These are phyloP conservation scores for Fragaria vesca DNA, from an alignment of 306 rosid species.

Conservation along the genomic window DNA sequence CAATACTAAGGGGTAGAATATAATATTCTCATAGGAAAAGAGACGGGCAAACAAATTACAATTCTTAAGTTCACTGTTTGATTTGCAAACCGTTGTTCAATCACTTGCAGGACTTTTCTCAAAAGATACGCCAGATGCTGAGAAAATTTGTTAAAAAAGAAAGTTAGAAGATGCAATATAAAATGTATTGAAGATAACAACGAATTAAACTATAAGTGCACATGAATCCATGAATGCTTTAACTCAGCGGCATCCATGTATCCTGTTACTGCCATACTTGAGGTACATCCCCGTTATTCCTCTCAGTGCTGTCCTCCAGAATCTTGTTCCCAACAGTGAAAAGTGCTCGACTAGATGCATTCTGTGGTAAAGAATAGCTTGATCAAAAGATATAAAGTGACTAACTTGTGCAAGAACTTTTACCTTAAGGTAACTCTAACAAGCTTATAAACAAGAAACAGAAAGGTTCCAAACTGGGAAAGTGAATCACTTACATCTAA, in stretches of 20 bases:
- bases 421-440: neutral
- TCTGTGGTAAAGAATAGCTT: conserved; percentile 54
- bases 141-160: conserved; percentile 32
- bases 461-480: neutral
- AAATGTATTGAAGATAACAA: neutral
- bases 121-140: conserved; percentile 70
- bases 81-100: conserved; percentile 66
- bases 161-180: conserved; percentile 15
- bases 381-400: conserved; percentile 10
- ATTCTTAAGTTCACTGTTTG: conserved; percentile 69
- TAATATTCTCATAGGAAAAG: neutral
- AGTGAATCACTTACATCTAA: conserved; percentile 63
- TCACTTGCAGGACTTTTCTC: conserved; percentile 73
- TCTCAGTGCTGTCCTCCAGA: conserved; percentile 61
- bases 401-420: conserved; percentile 8
- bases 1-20: conserved; percentile 26
- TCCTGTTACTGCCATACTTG: conserved; percentile 59
- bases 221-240: conserved; percentile 29
- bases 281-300: conserved; percentile 63
- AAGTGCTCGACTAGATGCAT: conserved; percentile 63
- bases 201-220: conserved; percentile 6
- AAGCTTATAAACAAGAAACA: conserved; percentile 14
- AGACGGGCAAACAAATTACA: conserved; percentile 36
- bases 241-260: conserved; percentile 25
- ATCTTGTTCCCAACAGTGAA: conserved; percentile 59